Evolutionary conservation across 2,329 filamentous ascomycete genomes (phyloP).

Genomic region (Calonectria henricotiae): DNA sequence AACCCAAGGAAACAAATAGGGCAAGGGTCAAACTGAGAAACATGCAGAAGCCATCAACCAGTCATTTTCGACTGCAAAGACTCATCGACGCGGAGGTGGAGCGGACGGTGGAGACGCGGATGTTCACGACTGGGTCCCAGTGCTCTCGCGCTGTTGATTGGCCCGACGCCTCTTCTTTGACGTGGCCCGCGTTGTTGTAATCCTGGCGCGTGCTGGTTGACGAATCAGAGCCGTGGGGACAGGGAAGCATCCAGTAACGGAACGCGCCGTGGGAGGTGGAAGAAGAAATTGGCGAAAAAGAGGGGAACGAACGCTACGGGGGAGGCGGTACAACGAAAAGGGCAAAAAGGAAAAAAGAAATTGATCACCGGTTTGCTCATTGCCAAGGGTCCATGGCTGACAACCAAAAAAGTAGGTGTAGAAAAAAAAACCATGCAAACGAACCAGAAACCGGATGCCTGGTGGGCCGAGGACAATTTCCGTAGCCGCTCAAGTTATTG

Average conservation of each 20-base stretch:
- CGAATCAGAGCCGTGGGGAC: constrained; percentile 43
- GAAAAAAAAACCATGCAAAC: constrained; percentile 27
- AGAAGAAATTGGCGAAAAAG: not conserved
- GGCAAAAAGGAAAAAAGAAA: constrained; percentile 1
- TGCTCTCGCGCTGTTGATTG: constrained; percentile 35
- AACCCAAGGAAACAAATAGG: constrained; percentile 2
- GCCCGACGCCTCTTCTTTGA: constrained; percentile 30
- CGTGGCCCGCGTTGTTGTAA: constrained; percentile 35
- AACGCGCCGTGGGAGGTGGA: constrained; percentile 23
- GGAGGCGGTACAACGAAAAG: constrained; percentile 27
- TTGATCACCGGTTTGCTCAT: constrained; percentile 2
- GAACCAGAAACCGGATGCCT: constrained; percentile 33
- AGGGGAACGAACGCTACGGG: constrained; percentile 33
- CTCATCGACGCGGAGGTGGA: constrained; percentile 32
- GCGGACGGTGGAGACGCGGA: constrained; percentile 34
- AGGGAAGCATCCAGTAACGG: constrained; percentile 4
- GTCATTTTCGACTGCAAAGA: constrained; percentile 28
- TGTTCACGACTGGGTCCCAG: constrained; percentile 14
- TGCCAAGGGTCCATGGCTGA: constrained; percentile 6
- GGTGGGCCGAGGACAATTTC: constrained; percentile 50
- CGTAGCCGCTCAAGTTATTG: constrained; percentile 46
- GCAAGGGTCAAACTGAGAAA: constrained; percentile 28
- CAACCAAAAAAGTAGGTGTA: not conserved
- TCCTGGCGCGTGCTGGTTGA: constrained; percentile 46
- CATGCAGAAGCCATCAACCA: constrained; percentile 36